phyloP scores from a whole-genome alignment of 2,329 filamentous ascomycete species.

The Fusarium mangiferae region DNA sequence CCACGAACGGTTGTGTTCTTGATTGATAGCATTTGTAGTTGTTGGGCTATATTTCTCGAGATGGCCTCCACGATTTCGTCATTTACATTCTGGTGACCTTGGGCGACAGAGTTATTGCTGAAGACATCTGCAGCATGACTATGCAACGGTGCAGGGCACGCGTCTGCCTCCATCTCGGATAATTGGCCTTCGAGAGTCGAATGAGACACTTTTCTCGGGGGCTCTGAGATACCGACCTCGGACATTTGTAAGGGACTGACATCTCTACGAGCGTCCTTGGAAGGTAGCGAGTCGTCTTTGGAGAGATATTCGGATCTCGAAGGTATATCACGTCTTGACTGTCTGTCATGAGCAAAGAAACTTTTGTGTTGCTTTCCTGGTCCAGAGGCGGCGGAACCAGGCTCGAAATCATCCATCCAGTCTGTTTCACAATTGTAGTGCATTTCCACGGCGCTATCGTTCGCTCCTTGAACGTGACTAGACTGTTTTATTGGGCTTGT shows the following conservation, averaged over 20 bases:
- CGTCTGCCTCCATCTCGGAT: not conserved
- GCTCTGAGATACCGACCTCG: not conserved
- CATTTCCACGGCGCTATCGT: not conserved
- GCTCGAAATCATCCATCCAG: not conserved
- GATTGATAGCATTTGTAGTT: conserved; percentile 54
- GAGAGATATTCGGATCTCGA: not conserved
- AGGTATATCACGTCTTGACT: not conserved
- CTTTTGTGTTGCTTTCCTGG: not conserved
- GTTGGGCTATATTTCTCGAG: conserved; percentile 57
- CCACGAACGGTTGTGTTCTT: conserved; percentile 1
- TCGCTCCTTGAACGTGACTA: not conserved
- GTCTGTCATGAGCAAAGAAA: not conserved
- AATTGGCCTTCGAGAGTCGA: not conserved
- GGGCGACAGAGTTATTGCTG: conserved; percentile 20
- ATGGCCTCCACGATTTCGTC: conserved; percentile 57
- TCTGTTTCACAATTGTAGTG: not conserved
- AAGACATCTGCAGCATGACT: conserved; percentile 28
- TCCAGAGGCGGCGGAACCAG: not conserved
- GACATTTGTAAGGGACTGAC: not conserved
- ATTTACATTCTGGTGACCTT: conserved; percentile 50
- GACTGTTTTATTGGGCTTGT: not conserved
- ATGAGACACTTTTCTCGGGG: not conserved
- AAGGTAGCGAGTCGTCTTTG: not conserved
- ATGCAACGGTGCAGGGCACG: not conserved
- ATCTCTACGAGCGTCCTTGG: not conserved